A percentile compares a stretch with the other conserved stretches of the same genome.
phyloP scores from a whole-genome alignment of 2,329 filamentous ascomycete species.

The Herpotrichia juniperi region DNA sequence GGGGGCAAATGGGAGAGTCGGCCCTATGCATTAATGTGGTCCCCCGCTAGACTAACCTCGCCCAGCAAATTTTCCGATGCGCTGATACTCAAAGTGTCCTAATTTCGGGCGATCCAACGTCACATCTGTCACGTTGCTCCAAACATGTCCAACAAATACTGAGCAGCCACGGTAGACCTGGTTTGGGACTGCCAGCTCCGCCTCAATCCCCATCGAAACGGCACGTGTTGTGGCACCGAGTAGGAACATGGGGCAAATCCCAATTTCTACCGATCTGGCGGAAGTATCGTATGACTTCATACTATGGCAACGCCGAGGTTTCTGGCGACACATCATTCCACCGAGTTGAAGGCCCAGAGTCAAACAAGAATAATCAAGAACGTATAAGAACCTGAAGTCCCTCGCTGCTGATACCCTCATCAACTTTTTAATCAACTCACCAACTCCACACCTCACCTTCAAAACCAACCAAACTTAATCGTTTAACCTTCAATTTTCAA shows the following conservation, averaged over 20 bases:
- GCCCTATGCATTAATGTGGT: not conserved
- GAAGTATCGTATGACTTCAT: conserved; percentile 2
- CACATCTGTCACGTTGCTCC: not conserved
- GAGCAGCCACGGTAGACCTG: not conserved
- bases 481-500: too few relatives aligned
- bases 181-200: not conserved
- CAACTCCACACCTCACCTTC: not conserved
- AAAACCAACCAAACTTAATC: not conserved
- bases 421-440: not conserved
- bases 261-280: not conserved
- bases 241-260: not conserved
- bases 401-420: not conserved
- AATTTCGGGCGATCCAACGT: not conserved
- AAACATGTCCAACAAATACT: not conserved
- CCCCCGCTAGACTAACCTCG: not conserved
- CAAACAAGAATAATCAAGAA: not conserved
- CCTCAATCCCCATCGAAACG: not conserved
- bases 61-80: not conserved
- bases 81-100: not conserved
- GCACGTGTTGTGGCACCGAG: not conserved
- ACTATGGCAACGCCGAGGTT: not conserved
- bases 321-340: not conserved
- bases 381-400: not conserved
- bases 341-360: not conserved
- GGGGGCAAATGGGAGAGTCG: not conserved